Conservation (phyloP, 306 rosid genomes). For the Prunus salicina region DNA sequence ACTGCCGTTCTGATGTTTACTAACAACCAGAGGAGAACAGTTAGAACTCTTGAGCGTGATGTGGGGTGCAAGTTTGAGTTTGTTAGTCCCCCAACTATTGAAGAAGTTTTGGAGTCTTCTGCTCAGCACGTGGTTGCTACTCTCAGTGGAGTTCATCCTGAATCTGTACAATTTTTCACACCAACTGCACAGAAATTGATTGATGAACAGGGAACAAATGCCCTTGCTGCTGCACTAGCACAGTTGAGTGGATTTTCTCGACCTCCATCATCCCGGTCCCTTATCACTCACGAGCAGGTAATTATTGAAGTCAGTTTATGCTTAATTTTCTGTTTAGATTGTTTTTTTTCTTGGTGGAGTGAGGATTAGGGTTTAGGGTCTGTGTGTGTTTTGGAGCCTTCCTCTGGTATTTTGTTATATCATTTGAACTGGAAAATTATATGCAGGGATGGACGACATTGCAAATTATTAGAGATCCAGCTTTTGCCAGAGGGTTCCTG, state of each 20-base stretch:
- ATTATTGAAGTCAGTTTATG: neutral
- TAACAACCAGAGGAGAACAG: slow-evolving; percentile 90
- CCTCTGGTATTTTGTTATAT: slow-evolving; percentile 11
- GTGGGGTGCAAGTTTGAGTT: slow-evolving; percentile 92
- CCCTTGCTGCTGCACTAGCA: slow-evolving; percentile 98
- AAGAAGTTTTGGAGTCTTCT: slow-evolving; percentile 78
- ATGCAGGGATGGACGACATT: slow-evolving; percentile 91
- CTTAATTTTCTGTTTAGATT: neutral
- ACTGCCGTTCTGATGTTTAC: slow-evolving; percentile 84
- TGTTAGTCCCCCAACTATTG: slow-evolving; percentile 63
- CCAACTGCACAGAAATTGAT: slow-evolving; percentile 82
- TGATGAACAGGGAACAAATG: slow-evolving; percentile 76
- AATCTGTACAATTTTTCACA: slow-evolving; percentile 74
- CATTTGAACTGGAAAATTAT: slow-evolving; percentile 22
- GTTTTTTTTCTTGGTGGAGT: neutral
- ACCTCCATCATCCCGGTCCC: slow-evolving; percentile 94
- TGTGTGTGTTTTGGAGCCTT: neutral
- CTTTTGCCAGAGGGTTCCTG: slow-evolving; percentile 60
- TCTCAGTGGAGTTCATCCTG: slow-evolving; percentile 83
- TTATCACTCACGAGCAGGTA: slow-evolving; percentile 87
- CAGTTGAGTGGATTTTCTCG: slow-evolving; percentile 88
- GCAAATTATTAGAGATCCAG: slow-evolving; percentile 74
- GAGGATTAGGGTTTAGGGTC: neutral
- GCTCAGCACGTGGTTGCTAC: slow-evolving; percentile 86
- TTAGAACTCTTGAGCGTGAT: slow-evolving; percentile 95